Evolutionary conservation across 208 protist genomes (phyloP).

Genomic region (Leishmania mexicana): DNA sequence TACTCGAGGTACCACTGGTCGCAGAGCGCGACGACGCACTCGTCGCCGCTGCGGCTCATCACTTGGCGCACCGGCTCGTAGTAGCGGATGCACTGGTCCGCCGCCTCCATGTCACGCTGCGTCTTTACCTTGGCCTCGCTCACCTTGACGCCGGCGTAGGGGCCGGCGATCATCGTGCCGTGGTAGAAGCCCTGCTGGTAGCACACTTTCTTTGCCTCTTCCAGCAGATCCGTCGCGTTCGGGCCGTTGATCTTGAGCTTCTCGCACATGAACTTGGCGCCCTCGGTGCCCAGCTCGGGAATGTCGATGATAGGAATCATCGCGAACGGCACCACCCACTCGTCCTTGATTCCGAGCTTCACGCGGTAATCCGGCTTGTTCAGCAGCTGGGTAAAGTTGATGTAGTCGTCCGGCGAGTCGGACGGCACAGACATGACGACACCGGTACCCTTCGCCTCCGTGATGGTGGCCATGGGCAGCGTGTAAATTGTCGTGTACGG

Average conservation of each 20-base stretch:
- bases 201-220: conserved; percentile 96
- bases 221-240: conserved; percentile 95
- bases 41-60: conserved; percentile 98
- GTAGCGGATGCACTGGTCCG: conserved; percentile 91
- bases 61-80: conserved; percentile 97
- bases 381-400: conserved; percentile 96
- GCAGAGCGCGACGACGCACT: conserved; percentile 98
- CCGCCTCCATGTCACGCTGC: conserved; percentile 75
- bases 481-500: conserved; percentile 94
- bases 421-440: conserved; percentile 98
- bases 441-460: conserved; percentile 97
- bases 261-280: conserved; percentile 93
- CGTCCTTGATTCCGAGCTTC: conserved; percentile 95
- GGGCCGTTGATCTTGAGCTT: conserved; percentile 96
- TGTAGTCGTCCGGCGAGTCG: conserved; percentile 99
- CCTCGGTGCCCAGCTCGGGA: conserved; percentile 78
- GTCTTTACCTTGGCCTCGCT: conserved; percentile 95
- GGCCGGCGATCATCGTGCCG: conserved; percentile 91
- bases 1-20: conserved; percentile 99
- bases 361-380: conserved; percentile 93
- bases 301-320: conserved; percentile 97
- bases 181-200: conserved; percentile 99
- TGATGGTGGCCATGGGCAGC: conserved; percentile 98
- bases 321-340: conserved; percentile 95
- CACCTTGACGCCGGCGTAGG: conserved; percentile 85